These are phyloP conservation scores for Venturia effusa DNA, from an alignment of 2,329 filamentous ascomycete species.

Conservation along the genomic window DNA sequence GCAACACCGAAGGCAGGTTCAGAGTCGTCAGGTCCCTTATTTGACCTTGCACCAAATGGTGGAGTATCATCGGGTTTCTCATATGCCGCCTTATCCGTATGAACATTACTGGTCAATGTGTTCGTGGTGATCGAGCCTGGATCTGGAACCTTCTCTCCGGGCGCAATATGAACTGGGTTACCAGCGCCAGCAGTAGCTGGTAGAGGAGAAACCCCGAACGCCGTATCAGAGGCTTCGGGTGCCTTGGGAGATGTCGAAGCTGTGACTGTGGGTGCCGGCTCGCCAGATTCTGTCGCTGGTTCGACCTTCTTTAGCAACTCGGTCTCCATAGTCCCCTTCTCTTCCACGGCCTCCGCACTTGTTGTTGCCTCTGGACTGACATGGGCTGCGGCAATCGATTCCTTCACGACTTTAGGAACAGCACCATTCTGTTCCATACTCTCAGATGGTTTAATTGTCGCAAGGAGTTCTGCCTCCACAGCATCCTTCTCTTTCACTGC, in stretches of 20 bases:
- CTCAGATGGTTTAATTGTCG: background rate
- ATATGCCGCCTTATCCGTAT: conserved; percentile 74
- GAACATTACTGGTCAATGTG: conserved; percentile 55
- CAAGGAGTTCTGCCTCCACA: conserved; percentile 43
- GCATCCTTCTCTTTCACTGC: conserved; percentile 54
- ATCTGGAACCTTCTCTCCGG: conserved; percentile 71
- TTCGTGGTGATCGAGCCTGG: conserved; percentile 52
- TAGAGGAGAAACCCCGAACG: conserved; percentile 46
- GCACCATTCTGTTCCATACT: background rate
- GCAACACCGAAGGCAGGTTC: conserved; percentile 38
- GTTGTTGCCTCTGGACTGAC: conserved; percentile 60
- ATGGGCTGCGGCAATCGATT: conserved; percentile 40
- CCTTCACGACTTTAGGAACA: conserved; percentile 31
- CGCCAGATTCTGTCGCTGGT: conserved; percentile 29
- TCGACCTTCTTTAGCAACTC: conserved; percentile 55
- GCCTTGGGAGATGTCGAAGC: conserved; percentile 27
- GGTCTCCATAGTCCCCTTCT: conserved; percentile 64
- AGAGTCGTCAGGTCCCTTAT: conserved; percentile 18
- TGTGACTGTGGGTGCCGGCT: conserved; percentile 31
- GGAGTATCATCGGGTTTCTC: conserved; percentile 59
- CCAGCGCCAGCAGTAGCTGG: conserved; percentile 49
- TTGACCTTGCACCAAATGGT: conserved; percentile 16
- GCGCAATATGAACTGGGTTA: conserved; percentile 70
- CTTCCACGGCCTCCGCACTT: conserved; percentile 56
- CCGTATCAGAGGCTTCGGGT: conserved; percentile 15